Conservation (phyloP, 2,329 filamentous ascomycete species). For the Penicillium sp. region DNA sequence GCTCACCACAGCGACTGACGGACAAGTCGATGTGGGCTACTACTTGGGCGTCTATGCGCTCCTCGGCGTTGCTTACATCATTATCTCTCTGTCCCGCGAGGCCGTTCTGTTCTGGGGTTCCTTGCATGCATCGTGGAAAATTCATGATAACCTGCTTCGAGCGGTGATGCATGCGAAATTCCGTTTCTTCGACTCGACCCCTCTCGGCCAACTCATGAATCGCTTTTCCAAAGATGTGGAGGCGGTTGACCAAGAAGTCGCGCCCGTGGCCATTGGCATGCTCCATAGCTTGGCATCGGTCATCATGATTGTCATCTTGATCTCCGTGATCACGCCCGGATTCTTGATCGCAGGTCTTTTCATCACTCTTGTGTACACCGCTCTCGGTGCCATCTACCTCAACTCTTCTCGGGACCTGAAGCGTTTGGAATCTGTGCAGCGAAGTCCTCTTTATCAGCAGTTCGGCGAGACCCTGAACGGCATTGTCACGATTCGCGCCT, state of each 20-base stretch:
- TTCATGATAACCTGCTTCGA: constrained; percentile 73
- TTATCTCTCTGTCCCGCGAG: constrained; percentile 77
- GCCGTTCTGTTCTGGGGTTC: constrained; percentile 89
- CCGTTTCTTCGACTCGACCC: constrained; percentile 95
- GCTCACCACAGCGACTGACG: constrained; percentile 11
- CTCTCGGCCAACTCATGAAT: constrained; percentile 94
- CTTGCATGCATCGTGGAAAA: constrained; percentile 73
- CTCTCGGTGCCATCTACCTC: constrained; percentile 82
- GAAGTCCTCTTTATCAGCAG: constrained; percentile 93
- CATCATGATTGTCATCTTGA: constrained; percentile 78
- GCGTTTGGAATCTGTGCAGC: constrained; percentile 85
- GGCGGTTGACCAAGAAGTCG: constrained; percentile 90
- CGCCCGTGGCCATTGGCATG: constrained; percentile 76
- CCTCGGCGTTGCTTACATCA: constrained; percentile 69
- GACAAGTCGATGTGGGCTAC: constrained; percentile 69
- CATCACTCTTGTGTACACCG: constrained; percentile 75
- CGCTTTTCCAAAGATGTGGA: constrained; percentile 97
- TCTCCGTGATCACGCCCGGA: constrained; percentile 79
- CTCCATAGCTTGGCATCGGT: constrained; percentile 63
- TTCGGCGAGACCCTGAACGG: constrained; percentile 93
- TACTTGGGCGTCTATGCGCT: constrained; percentile 78
- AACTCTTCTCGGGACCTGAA: constrained; percentile 92
- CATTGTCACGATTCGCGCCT: constrained; percentile 94
- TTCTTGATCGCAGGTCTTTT: constrained; percentile 84
- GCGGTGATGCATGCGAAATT: constrained; percentile 85